phyloP scores from a whole-genome alignment of 116 monocot genomes.

The Cymodocea nodosa region DNA sequence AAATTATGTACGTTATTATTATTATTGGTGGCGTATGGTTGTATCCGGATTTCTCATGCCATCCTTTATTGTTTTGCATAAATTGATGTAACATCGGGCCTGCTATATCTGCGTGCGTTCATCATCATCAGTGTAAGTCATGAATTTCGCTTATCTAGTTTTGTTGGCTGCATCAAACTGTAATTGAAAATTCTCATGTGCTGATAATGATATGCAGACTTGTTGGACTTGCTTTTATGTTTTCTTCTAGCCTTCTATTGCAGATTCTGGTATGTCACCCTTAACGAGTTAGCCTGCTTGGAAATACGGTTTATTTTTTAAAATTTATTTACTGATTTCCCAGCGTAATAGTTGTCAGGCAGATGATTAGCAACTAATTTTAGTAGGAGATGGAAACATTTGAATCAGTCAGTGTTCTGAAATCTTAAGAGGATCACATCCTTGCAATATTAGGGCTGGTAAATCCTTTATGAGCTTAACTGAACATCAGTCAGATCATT shows the following conservation, averaged over 20 bases:
- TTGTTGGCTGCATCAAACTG: constrained; percentile 3
- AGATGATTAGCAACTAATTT: too few relatives aligned
- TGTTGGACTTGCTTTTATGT: constrained; percentile 97
- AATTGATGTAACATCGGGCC: not conserved
- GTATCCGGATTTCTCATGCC: not conserved
- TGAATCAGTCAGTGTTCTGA: too few relatives aligned
- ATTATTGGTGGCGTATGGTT: not conserved
- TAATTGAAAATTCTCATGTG: not conserved
- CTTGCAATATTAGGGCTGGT: too few relatives aligned
- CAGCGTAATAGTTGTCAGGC: too few relatives aligned
- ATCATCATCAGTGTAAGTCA: constrained; percentile 6
- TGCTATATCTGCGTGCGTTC: not conserved
- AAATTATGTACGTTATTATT: too few relatives aligned
- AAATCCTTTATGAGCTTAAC: too few relatives aligned
- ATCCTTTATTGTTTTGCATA: not conserved
- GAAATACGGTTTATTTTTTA: too few relatives aligned
- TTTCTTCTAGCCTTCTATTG: constrained; percentile 78
- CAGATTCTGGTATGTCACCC: constrained; percentile 64
- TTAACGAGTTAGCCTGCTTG: not conserved
- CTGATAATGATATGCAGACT: constrained; percentile 41
- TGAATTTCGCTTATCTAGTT: not conserved
- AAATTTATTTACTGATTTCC: too few relatives aligned
- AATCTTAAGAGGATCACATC: too few relatives aligned
- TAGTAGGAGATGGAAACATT: too few relatives aligned
- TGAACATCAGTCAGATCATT: too few relatives aligned